Conservation (phyloP, 2,329 filamentous ascomycete species). For the Cytospora mali region DNA sequence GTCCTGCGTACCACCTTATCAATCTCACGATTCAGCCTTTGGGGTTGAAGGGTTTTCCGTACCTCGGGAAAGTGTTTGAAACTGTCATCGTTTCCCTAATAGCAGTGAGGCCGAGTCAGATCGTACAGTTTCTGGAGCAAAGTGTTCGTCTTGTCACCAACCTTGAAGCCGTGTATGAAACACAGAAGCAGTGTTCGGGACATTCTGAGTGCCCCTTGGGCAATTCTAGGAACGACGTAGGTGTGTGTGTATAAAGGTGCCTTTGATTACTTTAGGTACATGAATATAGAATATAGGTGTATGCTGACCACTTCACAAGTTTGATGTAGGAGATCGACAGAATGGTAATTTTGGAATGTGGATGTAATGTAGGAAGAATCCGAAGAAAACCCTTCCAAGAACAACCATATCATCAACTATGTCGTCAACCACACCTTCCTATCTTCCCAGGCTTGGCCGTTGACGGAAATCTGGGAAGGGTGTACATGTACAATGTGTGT, state of each 20-base stretch:
- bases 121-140: not conserved
- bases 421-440: conserved; percentile 26
- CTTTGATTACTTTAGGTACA: not conserved
- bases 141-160: conserved; percentile 31
- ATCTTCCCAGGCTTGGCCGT: not conserved
- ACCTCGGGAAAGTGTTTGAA: conserved; percentile 67
- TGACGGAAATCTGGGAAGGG: not conserved
- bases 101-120: not conserved
- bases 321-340: not conserved
- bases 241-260: not conserved
- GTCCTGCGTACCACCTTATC: conserved; percentile 42
- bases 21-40: not conserved
- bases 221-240: not conserved
- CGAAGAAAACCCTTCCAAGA: not conserved
- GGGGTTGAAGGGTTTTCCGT: conserved; percentile 1
- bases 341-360: not conserved
- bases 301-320: not conserved
- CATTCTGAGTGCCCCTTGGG: conserved; percentile 36
- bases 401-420: not conserved
- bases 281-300: too few species aligned
- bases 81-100: conserved; percentile 67
- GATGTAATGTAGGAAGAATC: not conserved
- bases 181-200: conserved; percentile 65
- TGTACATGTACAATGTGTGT: conserved; percentile 5
- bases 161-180: conserved; percentile 78